A percentile compares a stretch with the other conserved stretches of the same genome.
These are phyloP conservation scores for Penicillium waksmanii DNA, from an alignment of 495 filamentous ascomycete species.

Conservation along the genomic window DNA sequence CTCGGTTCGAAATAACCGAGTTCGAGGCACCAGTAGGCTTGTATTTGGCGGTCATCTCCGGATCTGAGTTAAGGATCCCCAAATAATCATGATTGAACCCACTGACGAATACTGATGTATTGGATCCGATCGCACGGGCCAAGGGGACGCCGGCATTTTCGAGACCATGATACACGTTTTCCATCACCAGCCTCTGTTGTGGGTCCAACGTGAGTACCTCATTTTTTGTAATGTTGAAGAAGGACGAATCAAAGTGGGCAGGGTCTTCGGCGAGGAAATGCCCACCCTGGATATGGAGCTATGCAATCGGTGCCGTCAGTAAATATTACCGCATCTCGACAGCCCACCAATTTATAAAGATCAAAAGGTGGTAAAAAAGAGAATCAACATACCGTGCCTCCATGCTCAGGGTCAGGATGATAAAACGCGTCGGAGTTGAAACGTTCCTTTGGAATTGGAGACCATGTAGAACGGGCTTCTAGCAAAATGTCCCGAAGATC, in stretches of 20 bases:
- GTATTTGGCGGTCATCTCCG: constrained; percentile 28
- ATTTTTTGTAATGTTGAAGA: constrained; percentile 61
- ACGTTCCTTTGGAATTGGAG: constrained; percentile 58
- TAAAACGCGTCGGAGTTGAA: constrained; percentile 55
- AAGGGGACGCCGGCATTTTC: constrained; percentile 34
- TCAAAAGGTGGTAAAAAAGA: no score
- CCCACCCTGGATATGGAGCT: constrained; percentile 30
- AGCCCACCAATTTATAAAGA: background rate
- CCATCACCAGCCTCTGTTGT: constrained; percentile 56
- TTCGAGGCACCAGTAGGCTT: constrained; percentile 34
- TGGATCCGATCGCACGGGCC: constrained; percentile 28
- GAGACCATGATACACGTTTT: constrained; percentile 58
- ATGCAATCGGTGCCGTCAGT: background rate
- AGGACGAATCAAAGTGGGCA: constrained; percentile 47
- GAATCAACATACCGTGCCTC: constrained; percentile 29
- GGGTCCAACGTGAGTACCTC: constrained; percentile 53
- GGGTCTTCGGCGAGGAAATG: constrained; percentile 42
- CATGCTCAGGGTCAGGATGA: constrained; percentile 36
- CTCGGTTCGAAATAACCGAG: constrained; percentile 46
- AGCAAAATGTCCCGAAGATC: constrained; percentile 49
- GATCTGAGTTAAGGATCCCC: constrained; percentile 27
- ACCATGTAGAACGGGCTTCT: constrained; percentile 44
- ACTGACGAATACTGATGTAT: constrained; percentile 39
- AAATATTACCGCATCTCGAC: background rate
- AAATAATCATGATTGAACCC: constrained; percentile 34